phyloP scores from a whole-genome alignment of 306 rosid genomes.

The Prinsepia uniflora region DNA sequence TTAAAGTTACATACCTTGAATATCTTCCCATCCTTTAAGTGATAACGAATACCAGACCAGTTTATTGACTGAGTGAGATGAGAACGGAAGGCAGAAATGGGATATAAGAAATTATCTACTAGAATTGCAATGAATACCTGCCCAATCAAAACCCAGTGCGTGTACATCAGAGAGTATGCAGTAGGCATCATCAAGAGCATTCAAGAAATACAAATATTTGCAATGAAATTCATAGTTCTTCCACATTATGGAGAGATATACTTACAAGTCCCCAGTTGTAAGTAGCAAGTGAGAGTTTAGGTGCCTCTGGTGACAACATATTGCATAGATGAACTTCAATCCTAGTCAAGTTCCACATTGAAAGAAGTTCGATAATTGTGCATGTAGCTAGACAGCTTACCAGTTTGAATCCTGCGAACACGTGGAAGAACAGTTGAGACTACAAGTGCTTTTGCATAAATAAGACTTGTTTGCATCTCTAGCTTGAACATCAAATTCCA shows the following conservation, averaged over 20 bases:
- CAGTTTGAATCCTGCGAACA: conserved; percentile 62
- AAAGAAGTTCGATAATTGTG: conserved; percentile 70
- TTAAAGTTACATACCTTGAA: conserved; percentile 47
- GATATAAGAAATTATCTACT: conserved; percentile 88
- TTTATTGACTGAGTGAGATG: conserved; percentile 87
- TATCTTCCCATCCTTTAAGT: conserved; percentile 86
- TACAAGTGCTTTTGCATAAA: not conserved
- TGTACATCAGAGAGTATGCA: conserved; percentile 25
- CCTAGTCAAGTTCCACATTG: conserved; percentile 99
- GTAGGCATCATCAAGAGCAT: conserved; percentile 14
- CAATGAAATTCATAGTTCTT: not conserved
- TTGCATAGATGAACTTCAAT: conserved; percentile 93
- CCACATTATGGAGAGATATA: conserved; percentile 17
- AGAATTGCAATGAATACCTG: conserved; percentile 94
- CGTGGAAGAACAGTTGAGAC: conserved; percentile 24
- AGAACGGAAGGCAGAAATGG: conserved; percentile 81
- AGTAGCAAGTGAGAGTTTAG: conserved; percentile 68
- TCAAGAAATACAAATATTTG: not conserved
- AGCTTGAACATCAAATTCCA: conserved; percentile 12
- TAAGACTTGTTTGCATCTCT: not conserved
- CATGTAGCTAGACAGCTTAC: conserved; percentile 50
- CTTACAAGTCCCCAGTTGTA: conserved; percentile 89
- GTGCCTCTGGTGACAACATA: conserved; percentile 87
- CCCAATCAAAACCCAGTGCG: conserved; percentile 19
- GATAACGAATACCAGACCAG: conserved; percentile 90